A percentile compares a stretch with the other conserved stretches of the same genome.
Conservation (phyloP, 2,329 filamentous ascomycete genomes). For the Cercospora janseana region DNA sequence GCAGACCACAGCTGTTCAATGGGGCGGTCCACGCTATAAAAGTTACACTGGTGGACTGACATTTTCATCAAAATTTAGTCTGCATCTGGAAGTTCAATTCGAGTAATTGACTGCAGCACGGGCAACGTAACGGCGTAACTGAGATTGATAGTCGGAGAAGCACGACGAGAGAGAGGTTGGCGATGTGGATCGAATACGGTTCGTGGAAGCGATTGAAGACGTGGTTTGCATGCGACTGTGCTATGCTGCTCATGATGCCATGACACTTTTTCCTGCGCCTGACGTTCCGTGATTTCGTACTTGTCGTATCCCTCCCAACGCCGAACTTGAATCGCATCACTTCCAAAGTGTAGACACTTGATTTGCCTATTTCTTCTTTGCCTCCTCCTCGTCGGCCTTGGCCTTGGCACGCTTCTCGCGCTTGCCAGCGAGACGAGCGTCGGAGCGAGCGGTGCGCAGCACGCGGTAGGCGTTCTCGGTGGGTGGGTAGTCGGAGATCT, state of each 20-base stretch:
- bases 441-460: slow-evolving; percentile 79
- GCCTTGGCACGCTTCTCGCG: slow-evolving; percentile 92
- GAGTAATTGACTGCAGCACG: too few species aligned
- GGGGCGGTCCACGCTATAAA: too few species aligned
- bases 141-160: background rate
- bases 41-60: too few species aligned
- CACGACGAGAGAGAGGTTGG: background rate
- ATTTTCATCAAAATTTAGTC: too few species aligned
- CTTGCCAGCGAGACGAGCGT: slow-evolving; percentile 75
- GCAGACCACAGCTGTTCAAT: too few species aligned
- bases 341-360: slow-evolving; percentile 15
- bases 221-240: slow-evolving; percentile 25
- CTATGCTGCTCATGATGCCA: slow-evolving; percentile 28
- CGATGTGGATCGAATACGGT: background rate
- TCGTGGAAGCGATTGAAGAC: slow-evolving; percentile 28
- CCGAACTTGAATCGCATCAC: slow-evolving; percentile 29
- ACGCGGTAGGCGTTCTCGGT: slow-evolving; percentile 85
- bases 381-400: slow-evolving; percentile 75
- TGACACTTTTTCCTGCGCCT: slow-evolving; percentile 25
- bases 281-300: slow-evolving; percentile 25
- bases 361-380: slow-evolving; percentile 72
- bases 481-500: slow-evolving; percentile 65
- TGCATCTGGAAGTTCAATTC: too few species aligned
- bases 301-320: slow-evolving; percentile 25
- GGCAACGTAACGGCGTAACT: background rate